These are phyloP conservation scores for Vicia villosa DNA, from an alignment of 306 rosid genomes.

Conservation along the genomic window DNA sequence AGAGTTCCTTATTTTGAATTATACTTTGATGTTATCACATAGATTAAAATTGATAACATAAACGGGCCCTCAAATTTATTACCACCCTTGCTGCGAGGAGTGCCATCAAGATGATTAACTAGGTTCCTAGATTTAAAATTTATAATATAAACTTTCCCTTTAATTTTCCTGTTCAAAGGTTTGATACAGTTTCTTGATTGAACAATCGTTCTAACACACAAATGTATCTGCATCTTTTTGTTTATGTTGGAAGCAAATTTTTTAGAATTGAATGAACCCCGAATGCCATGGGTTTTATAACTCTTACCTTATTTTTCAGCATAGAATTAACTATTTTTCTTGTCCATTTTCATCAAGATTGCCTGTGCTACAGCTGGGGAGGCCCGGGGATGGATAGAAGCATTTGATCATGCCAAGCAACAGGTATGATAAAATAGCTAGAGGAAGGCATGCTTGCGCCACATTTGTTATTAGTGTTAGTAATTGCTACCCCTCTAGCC, in stretches of 20 bases:
- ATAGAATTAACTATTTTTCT: constrained; percentile 36
- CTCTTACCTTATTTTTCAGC: constrained; percentile 21
- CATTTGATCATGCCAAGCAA: constrained; percentile 96
- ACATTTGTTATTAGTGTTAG: constrained; percentile 25
- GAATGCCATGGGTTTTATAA: background rate
- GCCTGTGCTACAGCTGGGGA: constrained; percentile 89
- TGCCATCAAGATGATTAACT: constrained; percentile 18
- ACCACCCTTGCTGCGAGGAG: constrained; percentile 14
- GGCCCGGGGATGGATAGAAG: constrained; percentile 84
- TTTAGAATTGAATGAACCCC: constrained; percentile 24
- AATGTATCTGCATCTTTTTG: constrained; percentile 23
- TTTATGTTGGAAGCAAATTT: constrained; percentile 19
- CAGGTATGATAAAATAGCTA: constrained; percentile 59
- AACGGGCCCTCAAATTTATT: background rate
- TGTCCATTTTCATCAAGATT: constrained; percentile 56
- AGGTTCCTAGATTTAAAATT: constrained; percentile 13
- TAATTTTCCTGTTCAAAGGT: background rate
- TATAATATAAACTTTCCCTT: constrained; percentile 1
- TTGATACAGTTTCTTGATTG: constrained; percentile 26
- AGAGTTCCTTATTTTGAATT: constrained; percentile 1
- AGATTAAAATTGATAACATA: background rate
- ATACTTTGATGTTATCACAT: background rate
- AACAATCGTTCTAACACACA: constrained; percentile 14
- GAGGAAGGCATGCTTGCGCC: constrained; percentile 21
- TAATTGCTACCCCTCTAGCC: constrained; percentile 28